Evolutionary conservation across 306 rosid species (phyloP).

Genomic region (Inga oerstediana): DNA sequence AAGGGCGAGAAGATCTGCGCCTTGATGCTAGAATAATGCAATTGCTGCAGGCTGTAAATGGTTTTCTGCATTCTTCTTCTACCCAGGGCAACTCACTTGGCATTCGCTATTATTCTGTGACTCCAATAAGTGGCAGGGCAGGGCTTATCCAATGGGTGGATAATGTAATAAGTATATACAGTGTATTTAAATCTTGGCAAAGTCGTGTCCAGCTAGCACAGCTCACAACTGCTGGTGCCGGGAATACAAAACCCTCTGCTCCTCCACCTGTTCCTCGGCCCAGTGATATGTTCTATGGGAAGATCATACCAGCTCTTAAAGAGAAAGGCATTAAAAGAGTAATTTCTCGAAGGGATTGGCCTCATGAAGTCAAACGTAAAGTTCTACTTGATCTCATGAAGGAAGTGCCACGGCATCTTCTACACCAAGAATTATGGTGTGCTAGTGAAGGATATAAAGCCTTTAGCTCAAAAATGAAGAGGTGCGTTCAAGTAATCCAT

Average conservation of each 20-base stretch:
- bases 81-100: slow-evolving; percentile 72
- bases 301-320: slow-evolving; percentile 97
- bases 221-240: slow-evolving; percentile 56
- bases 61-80: slow-evolving; percentile 84
- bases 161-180: slow-evolving; percentile 86
- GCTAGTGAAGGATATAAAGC: slow-evolving; percentile 98
- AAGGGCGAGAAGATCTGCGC: slow-evolving; percentile 96
- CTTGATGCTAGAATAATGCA: slow-evolving; percentile 99
- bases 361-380: slow-evolving; percentile 92
- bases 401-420: slow-evolving; percentile 91
- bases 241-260: slow-evolving; percentile 68
- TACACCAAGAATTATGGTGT: slow-evolving; percentile 94
- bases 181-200: slow-evolving; percentile 97
- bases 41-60: slow-evolving; percentile 85
- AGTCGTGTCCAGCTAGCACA: slow-evolving; percentile 78
- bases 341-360: slow-evolving; percentile 99
- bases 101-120: slow-evolving; percentile 92
- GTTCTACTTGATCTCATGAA: slow-evolving; percentile 94
- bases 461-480: slow-evolving; percentile 81
- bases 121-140: slow-evolving; percentile 96
- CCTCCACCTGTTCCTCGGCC: slow-evolving; percentile 96
- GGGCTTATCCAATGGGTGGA: slow-evolving; percentile 97
- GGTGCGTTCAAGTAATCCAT: slow-evolving; percentile 51
- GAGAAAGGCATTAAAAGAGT: slow-evolving; percentile 99
- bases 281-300: slow-evolving; percentile 98